Conservation (phyloP, 495 filamentous ascomycete genomes). For the Hypomontagnella monticulosa region DNA sequence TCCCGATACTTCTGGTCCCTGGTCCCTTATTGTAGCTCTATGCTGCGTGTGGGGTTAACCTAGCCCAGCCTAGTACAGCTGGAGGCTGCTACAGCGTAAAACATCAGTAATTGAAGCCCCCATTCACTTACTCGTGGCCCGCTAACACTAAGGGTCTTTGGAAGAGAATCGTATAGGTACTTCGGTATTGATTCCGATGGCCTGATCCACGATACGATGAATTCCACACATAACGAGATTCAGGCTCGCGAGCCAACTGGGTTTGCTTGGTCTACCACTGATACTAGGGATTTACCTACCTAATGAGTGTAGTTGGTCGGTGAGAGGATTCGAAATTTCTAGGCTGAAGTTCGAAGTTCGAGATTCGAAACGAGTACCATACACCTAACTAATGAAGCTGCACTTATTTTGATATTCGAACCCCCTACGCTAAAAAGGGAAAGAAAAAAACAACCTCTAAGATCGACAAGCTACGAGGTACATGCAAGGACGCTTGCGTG, state of each 20-base stretch:
- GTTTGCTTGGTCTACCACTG: not conserved
- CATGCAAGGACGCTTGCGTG: conserved; percentile 39
- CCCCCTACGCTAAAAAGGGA: conserved; percentile 10
- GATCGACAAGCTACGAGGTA: conserved; percentile 21
- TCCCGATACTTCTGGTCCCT: conserved; percentile 28
- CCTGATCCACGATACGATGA: conserved; percentile 20
- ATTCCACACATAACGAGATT: not conserved
- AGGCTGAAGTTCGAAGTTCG: too few species aligned
- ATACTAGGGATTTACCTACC: too few species aligned
- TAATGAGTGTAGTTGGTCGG: not conserved
- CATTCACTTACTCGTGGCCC: conserved; percentile 8
- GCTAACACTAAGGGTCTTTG: conserved; percentile 2
- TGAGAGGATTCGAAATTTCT: conserved; percentile 13
- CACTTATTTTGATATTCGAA: conserved; percentile 27
- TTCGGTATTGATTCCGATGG: conserved; percentile 3
- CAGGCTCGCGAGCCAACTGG: not conserved
- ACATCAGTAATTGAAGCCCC: not conserved
- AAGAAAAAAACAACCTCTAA: conserved; percentile 3
- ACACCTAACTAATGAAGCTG: conserved; percentile 12
- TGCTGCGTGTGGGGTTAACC: conserved; percentile 18
- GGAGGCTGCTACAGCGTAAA: not conserved
- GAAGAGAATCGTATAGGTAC: not conserved
- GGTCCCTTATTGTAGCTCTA: conserved; percentile 12
- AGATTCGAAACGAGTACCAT: not conserved
- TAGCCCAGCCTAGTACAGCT: not conserved